Base-by-base conservation (phyloP, 352 stramenopile species). In the Globisporangium okanoganense region DNA sequence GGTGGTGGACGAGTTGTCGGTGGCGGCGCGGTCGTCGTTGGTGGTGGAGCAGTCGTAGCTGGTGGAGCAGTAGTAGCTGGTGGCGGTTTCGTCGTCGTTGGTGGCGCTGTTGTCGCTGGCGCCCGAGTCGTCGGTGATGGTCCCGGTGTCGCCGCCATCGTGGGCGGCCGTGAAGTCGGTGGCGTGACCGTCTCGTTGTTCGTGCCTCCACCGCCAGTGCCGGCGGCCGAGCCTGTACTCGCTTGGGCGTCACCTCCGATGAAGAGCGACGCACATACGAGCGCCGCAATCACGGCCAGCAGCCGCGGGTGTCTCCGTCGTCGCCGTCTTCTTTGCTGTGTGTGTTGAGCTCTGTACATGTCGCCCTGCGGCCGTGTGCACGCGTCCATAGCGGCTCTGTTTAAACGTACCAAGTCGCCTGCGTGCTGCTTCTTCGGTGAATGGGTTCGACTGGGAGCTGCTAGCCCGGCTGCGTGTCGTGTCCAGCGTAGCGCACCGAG, bases 1-100 rank as follows among this genome's bases (percentile, higher is more conserved):
- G 61, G 67, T 4, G 48, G 58, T 7, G 58, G 51, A 24, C 35
- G 20, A 20, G 53, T 58, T 8, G 53, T 58, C n/a, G 54, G 31
- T 18, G 56, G 43, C 12, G 56, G 56, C 3, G 54, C 40, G 2
- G 54, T 60, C 10, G 53, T 59, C 1, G 16, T 38, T n/a, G 53
- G 53, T 13, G 53, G 54, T 18, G 53, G 49, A 22, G 41, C 22
- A 2, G 60, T 56, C 1, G 41, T 55, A 13, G 47, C 18, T 24
- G 69, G 58, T 1, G 65, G 64, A 20, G 49, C 4, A 6, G 41
- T 47, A 1, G 20, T 49, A 6, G 22, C 43, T 13, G 43, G 22
- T 24, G 24, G 43, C 5, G 48, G 31, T 14, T 4, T 14, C 5
- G 48, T 18, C n/a, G 48, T 35, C 5, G 27, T 1, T 40, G 50